Base-by-base conservation (phyloP, 1,284 basidiomycete genomes). In the Naganishia liquefaciens region DNA sequence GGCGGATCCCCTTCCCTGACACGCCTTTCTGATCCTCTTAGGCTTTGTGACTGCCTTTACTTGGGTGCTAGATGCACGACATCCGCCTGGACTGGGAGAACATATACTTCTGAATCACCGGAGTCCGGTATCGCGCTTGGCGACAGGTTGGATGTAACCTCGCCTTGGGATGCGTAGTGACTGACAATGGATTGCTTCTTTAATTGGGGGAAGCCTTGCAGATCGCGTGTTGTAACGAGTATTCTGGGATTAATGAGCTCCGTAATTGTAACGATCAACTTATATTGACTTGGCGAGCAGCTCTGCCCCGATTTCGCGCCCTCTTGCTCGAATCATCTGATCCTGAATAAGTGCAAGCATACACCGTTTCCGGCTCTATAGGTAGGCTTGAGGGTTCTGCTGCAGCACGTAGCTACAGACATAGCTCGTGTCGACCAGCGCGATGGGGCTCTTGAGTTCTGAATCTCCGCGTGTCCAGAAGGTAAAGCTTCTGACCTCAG, bases 11-110 rank as follows among this genome's bases (percentile, higher is more conserved):
- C 47, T 50, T 27, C 57, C 25, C 43, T 60, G 46, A 55, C 54
- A 5, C 39, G 54, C 54, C 49, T 39, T 47, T 37, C 33, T 50
- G 21, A 39, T 27, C 30, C 46, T 49, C 21, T 19, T 33, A 60
- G 57, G 46, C 57, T 1, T 50, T 40, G 25, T 60, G 57, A 60
- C 46, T 60, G 42, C 57, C 57, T 60, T 42, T 60, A 15, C 46
- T 50, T 10, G 57, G 57, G 5, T 60, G 46, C 27, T 21, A 47
- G 57, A 60, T 60, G 57, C 57, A 50, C 46, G 57, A 50, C 25
- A 50, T 50, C 46, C 44, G 44, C 23, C 44, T 47, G n/a, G 44
- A 58, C 37, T 44, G 54, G 53, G 53, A 54, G 40, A 54, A 54
- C 53, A 54, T 54, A 27, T 42, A 23, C 25, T 55, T 55, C 54